Percentiles rank a stretch among this genome's conserved stretches.
Conservation (phyloP, 2,329 filamentous ascomycete species). For the Pyricularia pennisetigena region DNA sequence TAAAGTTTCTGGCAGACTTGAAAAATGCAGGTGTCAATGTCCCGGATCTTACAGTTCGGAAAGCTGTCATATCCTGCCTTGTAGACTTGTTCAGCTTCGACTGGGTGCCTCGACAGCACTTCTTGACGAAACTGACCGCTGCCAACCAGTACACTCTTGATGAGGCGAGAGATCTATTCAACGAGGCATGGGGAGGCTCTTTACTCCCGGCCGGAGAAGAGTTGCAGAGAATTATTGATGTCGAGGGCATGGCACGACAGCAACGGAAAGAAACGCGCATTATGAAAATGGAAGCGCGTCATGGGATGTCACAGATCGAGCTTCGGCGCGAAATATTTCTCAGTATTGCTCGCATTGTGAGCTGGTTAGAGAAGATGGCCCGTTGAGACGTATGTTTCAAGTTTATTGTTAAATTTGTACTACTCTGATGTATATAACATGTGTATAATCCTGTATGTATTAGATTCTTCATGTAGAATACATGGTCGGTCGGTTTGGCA, state of each 20-base stretch:
- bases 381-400: not conserved
- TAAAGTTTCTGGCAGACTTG: constrained; percentile 23
- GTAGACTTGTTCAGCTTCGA: constrained; percentile 22
- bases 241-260: constrained; percentile 8
- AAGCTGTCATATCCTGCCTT: constrained; percentile 19
- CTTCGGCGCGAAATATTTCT: not conserved
- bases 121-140: constrained; percentile 7
- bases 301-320: not conserved
- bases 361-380: not conserved
- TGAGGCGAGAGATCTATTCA: constrained; percentile 24
- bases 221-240: constrained; percentile 15
- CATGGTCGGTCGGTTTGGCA: not conserved
- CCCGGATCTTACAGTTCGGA: constrained; percentile 11
- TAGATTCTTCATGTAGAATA: not conserved
- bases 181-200: constrained; percentile 24
- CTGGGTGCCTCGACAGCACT: constrained; percentile 12
- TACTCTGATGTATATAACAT: not conserved
- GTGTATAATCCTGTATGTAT: not conserved
- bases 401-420: not conserved
- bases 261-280: constrained; percentile 4
- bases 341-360: not conserved
- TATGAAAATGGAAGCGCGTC: not conserved
- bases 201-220: constrained; percentile 20
- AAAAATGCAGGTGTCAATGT: constrained; percentile 20
- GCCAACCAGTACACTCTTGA: constrained; percentile 17